These are phyloP conservation scores for Fusarium oligoseptatum DNA, from an alignment of 2,329 filamentous ascomycete species.

Conservation along the genomic window DNA sequence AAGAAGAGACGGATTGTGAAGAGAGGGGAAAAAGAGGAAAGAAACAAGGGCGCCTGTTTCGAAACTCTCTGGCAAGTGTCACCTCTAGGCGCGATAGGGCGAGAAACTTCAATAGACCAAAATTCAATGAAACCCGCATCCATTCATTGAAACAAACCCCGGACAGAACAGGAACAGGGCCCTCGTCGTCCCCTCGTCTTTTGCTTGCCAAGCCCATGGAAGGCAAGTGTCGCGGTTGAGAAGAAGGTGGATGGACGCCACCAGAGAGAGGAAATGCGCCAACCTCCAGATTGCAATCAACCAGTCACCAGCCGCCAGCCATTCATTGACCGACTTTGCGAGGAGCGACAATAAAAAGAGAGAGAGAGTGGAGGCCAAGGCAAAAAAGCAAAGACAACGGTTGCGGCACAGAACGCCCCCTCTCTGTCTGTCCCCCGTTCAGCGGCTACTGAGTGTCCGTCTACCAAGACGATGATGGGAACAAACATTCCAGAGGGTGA, in stretches of 20 bases:
- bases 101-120: background rate
- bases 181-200: background rate
- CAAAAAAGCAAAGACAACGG: conserved; percentile 5
- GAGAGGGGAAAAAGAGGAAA: conserved; percentile 16
- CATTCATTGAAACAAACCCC: background rate
- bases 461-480: conserved; percentile 2
- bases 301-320: background rate
- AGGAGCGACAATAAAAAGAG: conserved; percentile 2
- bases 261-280: background rate
- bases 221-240: background rate
- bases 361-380: background rate
- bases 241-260: conserved; percentile 17
- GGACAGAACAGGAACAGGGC: background rate
- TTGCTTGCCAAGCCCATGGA: background rate
- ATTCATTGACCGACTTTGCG: conserved; percentile 18
- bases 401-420: conserved; percentile 15
- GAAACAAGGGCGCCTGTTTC: conserved; percentile 5
- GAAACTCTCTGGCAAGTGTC: conserved; percentile 9
- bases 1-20: background rate
- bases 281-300: background rate
- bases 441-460: background rate
- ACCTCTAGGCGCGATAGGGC: background rate
- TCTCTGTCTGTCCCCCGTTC: background rate
- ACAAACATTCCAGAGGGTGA: conserved; percentile 2
- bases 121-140: background rate